phyloP scores from a whole-genome alignment of 176 grass and related monocot genomes.

The Oropetium thomaeum region DNA sequence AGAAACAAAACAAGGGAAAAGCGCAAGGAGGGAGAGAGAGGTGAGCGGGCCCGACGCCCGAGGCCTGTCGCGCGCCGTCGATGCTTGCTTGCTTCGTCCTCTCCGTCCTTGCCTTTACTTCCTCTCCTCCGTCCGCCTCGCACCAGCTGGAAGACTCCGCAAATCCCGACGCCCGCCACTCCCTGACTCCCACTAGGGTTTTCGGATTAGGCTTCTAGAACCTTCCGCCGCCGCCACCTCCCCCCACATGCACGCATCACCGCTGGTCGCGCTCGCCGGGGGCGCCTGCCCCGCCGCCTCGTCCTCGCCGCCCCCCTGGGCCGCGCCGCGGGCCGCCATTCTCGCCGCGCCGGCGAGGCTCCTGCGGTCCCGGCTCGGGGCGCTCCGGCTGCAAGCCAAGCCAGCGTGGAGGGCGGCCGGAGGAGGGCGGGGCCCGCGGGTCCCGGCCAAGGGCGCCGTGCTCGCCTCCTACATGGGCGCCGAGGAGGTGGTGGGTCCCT shows the following conservation, averaged over 20 bases:
- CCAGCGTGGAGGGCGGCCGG: constrained; percentile 36
- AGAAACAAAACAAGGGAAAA: background rate
- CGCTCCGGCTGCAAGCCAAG: constrained; percentile 37
- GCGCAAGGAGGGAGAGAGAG: background rate
- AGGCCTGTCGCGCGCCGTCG: background rate
- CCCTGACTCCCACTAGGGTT: constrained; percentile 48
- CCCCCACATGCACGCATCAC: constrained; percentile 37
- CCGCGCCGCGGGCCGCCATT: constrained; percentile 37
- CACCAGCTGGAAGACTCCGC: constrained; percentile 12
- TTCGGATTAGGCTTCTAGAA: constrained; percentile 44
- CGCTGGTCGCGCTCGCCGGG: constrained; percentile 33
- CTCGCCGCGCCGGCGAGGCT: constrained; percentile 31
- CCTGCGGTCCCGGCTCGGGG: constrained; percentile 28
- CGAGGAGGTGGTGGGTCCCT: constrained; percentile 67
- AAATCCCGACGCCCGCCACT: constrained; percentile 18
- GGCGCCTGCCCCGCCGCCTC: constrained; percentile 18
- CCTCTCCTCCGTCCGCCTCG: background rate
- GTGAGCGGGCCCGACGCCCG: background rate
- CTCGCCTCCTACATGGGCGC: constrained; percentile 83
- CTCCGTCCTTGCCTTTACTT: background rate
- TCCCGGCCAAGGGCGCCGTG: constrained; percentile 54
- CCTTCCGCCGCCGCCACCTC: constrained; percentile 21
- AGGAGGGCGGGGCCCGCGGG: constrained; percentile 21
- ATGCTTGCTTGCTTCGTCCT: background rate
- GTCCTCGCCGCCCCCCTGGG: constrained; percentile 17